Percentiles rank a stretch among this genome's conserved stretches.
These are phyloP conservation scores for Coleophoma eucalyptorum DNA, from an alignment of 2,329 filamentous ascomycete genomes.

Conservation along the genomic window DNA sequence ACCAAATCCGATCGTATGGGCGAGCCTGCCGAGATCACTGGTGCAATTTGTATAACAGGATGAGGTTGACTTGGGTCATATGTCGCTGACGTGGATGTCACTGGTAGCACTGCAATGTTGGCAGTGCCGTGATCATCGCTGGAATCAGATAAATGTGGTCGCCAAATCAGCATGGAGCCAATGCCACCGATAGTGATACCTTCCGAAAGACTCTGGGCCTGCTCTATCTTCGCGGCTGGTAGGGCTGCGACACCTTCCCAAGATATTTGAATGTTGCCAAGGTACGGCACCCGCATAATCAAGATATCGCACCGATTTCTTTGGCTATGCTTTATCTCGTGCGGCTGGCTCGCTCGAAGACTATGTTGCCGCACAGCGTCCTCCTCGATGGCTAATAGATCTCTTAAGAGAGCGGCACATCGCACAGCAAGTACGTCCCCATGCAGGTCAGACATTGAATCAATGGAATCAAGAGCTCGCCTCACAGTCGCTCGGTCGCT, in stretches of 20 bases:
- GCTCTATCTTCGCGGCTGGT: background rate
- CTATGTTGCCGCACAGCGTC: conserved; percentile 17
- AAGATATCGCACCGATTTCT: background rate
- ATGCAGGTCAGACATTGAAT: conserved; percentile 18
- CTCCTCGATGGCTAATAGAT: conserved; percentile 28
- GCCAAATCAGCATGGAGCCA: background rate
- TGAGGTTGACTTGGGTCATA: background rate
- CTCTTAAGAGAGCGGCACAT: conserved; percentile 23
- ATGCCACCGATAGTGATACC: background rate
- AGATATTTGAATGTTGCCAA: conserved; percentile 25
- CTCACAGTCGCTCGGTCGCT: conserved; percentile 35
- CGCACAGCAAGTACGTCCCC: conserved; percentile 26
- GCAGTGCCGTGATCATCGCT: background rate
- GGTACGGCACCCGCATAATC: conserved; percentile 18
- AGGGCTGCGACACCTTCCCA: conserved; percentile 8
- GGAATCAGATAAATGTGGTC: background rate
- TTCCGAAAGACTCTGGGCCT: background rate
- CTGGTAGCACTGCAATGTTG: background rate
- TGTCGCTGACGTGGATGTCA: background rate
- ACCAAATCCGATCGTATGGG: background rate
- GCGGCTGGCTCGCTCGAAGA: conserved; percentile 3
- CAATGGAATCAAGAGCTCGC: conserved; percentile 29
- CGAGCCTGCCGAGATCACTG: background rate
- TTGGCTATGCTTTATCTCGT: background rate
- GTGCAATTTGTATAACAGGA: background rate